Evolutionary conservation across 176 grass and related monocot genomes (phyloP).

Genomic region (Aegilops bicornis): DNA sequence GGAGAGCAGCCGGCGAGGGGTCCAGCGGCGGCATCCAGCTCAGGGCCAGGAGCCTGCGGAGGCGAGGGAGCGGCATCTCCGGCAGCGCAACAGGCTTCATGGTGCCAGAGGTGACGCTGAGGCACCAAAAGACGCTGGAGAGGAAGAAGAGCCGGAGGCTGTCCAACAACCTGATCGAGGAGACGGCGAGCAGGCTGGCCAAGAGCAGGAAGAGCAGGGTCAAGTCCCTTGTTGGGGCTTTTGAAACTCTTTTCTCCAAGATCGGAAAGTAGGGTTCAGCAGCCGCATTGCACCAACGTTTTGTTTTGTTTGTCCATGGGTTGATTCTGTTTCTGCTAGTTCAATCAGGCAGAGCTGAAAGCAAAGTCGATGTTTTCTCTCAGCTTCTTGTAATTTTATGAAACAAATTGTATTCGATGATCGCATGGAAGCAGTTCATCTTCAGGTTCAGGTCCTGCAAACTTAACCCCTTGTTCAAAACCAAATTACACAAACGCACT

Average conservation of each 20-base stretch:
- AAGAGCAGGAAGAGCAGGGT: constrained; percentile 74
- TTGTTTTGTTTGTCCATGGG: background rate
- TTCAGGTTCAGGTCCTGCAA: background rate
- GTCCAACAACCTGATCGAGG: constrained; percentile 62
- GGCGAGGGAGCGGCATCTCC: constrained; percentile 21
- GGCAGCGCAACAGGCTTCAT: background rate
- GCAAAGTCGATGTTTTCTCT: background rate
- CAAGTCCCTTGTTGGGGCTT: constrained; percentile 76
- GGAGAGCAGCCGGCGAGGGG: constrained; percentile 23
- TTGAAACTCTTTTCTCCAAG: constrained; percentile 69
- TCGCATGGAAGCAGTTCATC: background rate
- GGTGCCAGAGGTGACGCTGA: constrained; percentile 38
- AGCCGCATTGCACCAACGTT: background rate
- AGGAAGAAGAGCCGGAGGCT: constrained; percentile 61
- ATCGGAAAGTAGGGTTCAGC: constrained; percentile 40
- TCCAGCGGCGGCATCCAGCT: constrained; percentile 37
- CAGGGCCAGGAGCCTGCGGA: constrained; percentile 49
- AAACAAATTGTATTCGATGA: background rate
- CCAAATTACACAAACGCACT: too few species aligned
- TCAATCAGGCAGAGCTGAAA: background rate
- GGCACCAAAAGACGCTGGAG: constrained; percentile 63
- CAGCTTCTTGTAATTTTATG: background rate
- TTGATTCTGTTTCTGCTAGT: background rate
- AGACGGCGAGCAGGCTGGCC: constrained; percentile 62
- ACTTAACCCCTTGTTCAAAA: background rate